Percentiles rank a stretch among this genome's conserved stretches.
phyloP scores from a whole-genome alignment of 1,284 basidiomycete species.

The Puccinia novopanici region DNA sequence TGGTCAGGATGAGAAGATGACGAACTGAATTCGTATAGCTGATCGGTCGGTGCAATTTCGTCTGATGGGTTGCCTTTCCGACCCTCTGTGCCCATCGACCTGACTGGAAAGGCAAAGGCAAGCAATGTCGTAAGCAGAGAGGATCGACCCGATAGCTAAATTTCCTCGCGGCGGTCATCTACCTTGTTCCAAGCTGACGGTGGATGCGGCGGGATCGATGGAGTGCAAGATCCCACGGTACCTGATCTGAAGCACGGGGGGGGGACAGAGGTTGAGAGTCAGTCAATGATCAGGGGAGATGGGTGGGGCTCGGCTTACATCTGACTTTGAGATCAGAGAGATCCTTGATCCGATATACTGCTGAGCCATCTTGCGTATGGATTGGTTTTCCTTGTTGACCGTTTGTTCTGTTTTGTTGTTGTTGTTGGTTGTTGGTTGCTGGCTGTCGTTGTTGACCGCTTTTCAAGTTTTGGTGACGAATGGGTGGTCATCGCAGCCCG shows the following conservation, averaged over 20 bases:
- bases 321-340: conserved; percentile 54
- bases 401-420: too few relatives aligned
- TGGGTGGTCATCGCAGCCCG: too few relatives aligned
- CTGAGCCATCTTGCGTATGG: conserved; percentile 54
- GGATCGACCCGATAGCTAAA: too few relatives aligned
- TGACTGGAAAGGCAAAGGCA: conserved; percentile 52
- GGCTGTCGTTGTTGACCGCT: neutral
- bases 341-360: conserved; percentile 56
- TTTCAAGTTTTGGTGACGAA: neutral
- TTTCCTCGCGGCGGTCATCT: too few relatives aligned
- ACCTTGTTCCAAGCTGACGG: conserved; percentile 55
- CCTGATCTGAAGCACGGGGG: conserved; percentile 46
- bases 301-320: conserved; percentile 51
- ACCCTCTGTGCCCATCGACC: conserved; percentile 58
- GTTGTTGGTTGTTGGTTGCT: neutral
- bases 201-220: conserved; percentile 56
- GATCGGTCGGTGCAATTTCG: conserved; percentile 56
- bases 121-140: conserved; percentile 9
- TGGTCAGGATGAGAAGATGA: conserved; percentile 13
- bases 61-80: conserved; percentile 55
- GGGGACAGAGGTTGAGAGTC: too few relatives aligned
- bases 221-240: conserved; percentile 56
- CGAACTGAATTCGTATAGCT: conserved; percentile 56
- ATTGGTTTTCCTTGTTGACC: neutral
- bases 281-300: too few relatives aligned